phyloP scores from a whole-genome alignment of 306 rosid species.

The Biancaea sappan region DNA sequence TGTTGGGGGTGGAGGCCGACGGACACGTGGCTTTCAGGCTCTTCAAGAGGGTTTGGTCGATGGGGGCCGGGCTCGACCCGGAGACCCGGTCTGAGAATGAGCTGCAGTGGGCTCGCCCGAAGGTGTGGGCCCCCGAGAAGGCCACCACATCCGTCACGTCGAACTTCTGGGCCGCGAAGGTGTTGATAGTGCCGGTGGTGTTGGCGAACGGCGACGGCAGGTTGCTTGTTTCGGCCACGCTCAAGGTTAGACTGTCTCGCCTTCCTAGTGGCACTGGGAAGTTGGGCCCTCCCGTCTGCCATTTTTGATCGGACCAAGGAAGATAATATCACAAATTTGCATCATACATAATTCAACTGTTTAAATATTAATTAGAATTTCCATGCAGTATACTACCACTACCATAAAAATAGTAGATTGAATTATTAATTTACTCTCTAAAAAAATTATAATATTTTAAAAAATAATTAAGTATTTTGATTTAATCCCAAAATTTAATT shows the following conservation, averaged over 20 bases:
- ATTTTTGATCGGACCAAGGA: not conserved
- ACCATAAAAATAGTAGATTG: too few relatives aligned
- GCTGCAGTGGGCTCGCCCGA: slow-evolving; percentile 46
- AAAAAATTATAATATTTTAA: too few relatives aligned
- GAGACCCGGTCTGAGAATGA: slow-evolving; percentile 42
- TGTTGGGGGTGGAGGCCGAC: not conserved
- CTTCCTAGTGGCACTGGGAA: slow-evolving; percentile 66
- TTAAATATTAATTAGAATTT: too few relatives aligned
- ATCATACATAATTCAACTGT: too few relatives aligned
- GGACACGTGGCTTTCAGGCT: slow-evolving; percentile 37
- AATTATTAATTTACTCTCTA: too few relatives aligned
- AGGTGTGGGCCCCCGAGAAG: slow-evolving; percentile 66
- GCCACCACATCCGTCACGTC: slow-evolving; percentile 56
- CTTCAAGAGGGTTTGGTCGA: slow-evolving; percentile 42
- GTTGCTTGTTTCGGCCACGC: slow-evolving; percentile 1
- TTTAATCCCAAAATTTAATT: too few relatives aligned
- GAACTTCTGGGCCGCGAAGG: slow-evolving; percentile 12
- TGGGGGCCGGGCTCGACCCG: slow-evolving; percentile 27
- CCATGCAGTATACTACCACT: too few relatives aligned
- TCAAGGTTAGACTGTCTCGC: slow-evolving; percentile 43
- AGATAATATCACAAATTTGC: too few relatives aligned
- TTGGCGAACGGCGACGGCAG: slow-evolving; percentile 44
- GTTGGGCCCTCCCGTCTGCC: slow-evolving; percentile 62
- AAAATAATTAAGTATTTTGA: too few relatives aligned
- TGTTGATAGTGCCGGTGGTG: slow-evolving; percentile 11